phyloP scores from a whole-genome alignment of 2,329 filamentous ascomycete species.

The Zelopaecilomyces penicillatus region DNA sequence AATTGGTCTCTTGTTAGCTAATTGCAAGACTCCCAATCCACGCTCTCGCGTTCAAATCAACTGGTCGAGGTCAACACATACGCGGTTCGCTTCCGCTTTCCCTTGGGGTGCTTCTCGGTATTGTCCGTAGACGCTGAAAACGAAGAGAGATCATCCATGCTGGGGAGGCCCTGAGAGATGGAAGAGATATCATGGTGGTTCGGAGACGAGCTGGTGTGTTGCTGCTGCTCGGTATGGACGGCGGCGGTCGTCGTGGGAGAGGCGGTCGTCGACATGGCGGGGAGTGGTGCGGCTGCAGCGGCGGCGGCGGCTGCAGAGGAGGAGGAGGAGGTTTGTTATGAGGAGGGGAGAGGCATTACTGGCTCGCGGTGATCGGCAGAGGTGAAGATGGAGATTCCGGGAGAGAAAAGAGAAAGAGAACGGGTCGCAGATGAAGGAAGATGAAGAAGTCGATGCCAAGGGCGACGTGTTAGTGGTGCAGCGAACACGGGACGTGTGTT shows the following conservation, averaged over 20 bases:
- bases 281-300: slow-evolving; percentile 5
- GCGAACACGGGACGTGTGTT: not conserved
- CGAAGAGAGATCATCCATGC: slow-evolving; percentile 7
- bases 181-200: slow-evolving; percentile 17
- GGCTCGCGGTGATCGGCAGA: not conserved
- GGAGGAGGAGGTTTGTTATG: slow-evolving; percentile 5
- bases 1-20: slow-evolving; percentile 16
- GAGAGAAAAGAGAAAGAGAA: not conserved
- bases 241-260: slow-evolving; percentile 14
- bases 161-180: slow-evolving; percentile 8
- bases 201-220: slow-evolving; percentile 12
- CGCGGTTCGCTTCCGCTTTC: slow-evolving; percentile 56
- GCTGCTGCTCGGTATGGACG: slow-evolving; percentile 17
- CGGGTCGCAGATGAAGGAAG: not conserved
- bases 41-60: not conserved
- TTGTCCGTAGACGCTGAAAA: slow-evolving; percentile 16
- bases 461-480: not conserved
- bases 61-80: slow-evolving; percentile 29
- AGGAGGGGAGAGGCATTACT: slow-evolving; percentile 9
- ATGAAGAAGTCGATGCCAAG: not conserved
- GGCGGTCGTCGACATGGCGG: slow-evolving; percentile 18
- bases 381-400: not conserved
- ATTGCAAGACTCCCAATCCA: not conserved
- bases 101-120: slow-evolving; percentile 44
- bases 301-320: not conserved